A percentile compares a stretch with the other conserved stretches of the same genome.
These are phyloP conservation scores for Castanea crenata DNA, from an alignment of 306 rosid species.

Conservation along the genomic window DNA sequence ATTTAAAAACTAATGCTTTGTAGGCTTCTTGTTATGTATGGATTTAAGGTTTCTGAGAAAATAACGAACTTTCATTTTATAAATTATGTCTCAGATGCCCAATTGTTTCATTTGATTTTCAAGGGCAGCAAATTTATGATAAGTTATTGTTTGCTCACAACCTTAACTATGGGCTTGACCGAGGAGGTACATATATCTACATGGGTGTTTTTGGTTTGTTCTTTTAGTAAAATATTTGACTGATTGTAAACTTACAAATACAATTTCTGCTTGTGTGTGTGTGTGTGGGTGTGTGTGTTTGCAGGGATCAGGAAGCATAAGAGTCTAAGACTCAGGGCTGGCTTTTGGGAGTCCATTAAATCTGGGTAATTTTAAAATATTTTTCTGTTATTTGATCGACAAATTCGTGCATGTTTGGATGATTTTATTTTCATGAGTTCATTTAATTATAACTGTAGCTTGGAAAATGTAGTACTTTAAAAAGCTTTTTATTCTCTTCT, in stretches of 20 bases:
- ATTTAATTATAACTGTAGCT: too few species aligned
- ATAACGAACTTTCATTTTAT: background rate
- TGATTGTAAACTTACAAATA: background rate
- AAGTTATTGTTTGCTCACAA: conserved; percentile 41
- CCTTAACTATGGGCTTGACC: conserved; percentile 26
- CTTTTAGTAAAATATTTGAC: background rate
- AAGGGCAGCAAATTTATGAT: conserved; percentile 28
- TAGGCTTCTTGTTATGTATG: background rate
- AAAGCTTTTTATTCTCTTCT: too few species aligned
- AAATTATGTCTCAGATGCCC: conserved; percentile 42
- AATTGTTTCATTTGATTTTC: conserved; percentile 40
- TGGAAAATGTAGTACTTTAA: too few species aligned
- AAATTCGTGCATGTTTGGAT: too few species aligned
- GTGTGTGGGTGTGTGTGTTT: background rate
- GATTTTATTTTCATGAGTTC: too few species aligned
- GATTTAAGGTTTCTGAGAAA: background rate
- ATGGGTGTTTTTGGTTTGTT: background rate
- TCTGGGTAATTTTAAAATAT: conserved; percentile 63
- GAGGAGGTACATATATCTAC: conserved; percentile 32
- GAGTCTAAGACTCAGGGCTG: conserved; percentile 59
- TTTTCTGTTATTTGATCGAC: background rate
- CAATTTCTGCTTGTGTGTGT: background rate
- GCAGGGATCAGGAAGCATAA: conserved; percentile 57
- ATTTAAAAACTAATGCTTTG: background rate
- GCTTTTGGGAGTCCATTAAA: conserved; percentile 91